Base-by-base conservation (phyloP, 1,284 basidiomycete genomes). In the Boletus calvinii region DNA sequence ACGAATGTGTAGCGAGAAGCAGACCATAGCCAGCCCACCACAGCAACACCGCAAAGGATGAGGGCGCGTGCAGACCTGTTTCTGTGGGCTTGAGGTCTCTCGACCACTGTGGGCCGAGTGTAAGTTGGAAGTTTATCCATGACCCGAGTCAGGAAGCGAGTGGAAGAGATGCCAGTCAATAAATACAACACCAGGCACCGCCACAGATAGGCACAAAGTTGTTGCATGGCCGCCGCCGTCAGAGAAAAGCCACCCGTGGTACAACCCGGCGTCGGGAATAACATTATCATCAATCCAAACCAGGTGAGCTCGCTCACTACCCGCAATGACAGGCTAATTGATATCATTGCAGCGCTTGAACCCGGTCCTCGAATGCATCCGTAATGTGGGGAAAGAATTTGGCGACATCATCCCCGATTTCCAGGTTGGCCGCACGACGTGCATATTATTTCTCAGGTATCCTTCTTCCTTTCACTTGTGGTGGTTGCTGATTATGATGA, bases 321-420 rank as follows among this genome's bases (percentile, higher is more conserved):
- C 5, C 9, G 6, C 20, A 22, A 7, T 11, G 6, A 37, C 36
- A 7, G 0, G 15, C 46, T 37, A 6, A 29, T 42, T 40, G 56
- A 46, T 26, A 10, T 47, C 35, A 13, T 12, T 39, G 30, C 62
- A 97, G 89, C 79, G 93, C 59, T 84, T 91, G 15, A 99, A 99
- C 62, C 92, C 93, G 0, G 74, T 98, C 8, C 78, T 98, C 8
- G 84, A 89, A 56, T 81, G 81, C 56, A 90, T 99, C 48, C 81
- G 87, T 55, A 92, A 92, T 69, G 87, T 98, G 1, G 85, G 90
- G 0, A 96, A 95, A 73, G 95, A 99, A 70, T 97, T 93, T 62
- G 91, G 92, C 1, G 95, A 99, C 64, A 95, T 99, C 50, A 77
- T 90, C 4, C 86, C 90, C 4, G 97, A 99, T 68, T 98, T 92